Evolutionary conservation across 1,284 basidiomycete species (phyloP).

Genomic region (Bjerkandera adusta): DNA sequence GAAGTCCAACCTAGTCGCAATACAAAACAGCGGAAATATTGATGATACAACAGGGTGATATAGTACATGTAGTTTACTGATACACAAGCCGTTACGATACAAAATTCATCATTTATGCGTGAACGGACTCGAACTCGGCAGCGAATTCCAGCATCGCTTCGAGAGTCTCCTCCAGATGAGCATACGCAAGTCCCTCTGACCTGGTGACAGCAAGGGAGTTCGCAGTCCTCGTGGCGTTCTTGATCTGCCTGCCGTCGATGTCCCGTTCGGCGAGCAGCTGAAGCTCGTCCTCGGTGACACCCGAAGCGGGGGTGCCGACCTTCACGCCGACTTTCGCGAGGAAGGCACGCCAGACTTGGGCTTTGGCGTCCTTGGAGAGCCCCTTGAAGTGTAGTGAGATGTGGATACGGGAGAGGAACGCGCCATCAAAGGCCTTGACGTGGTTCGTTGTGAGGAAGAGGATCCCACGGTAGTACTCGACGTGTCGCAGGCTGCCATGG

Average conservation of each 20-base stretch:
- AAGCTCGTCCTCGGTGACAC: conserved; percentile 39
- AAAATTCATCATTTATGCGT: not conserved
- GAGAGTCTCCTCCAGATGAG: conserved; percentile 53
- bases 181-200: conserved; percentile 40
- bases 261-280: conserved; percentile 42
- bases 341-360: conserved; percentile 57
- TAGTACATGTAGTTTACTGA: too few species aligned
- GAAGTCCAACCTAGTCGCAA: too few species aligned
- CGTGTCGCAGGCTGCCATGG: conserved; percentile 41
- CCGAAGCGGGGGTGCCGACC: conserved; percentile 16
- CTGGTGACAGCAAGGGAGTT: conserved; percentile 51
- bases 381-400: conserved; percentile 59
- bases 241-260: conserved; percentile 62
- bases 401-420: conserved; percentile 68
- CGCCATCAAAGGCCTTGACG: conserved; percentile 61
- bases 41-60: too few species aligned
- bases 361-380: conserved; percentile 45
- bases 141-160: conserved; percentile 61
- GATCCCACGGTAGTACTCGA: conserved; percentile 65
- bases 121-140: conserved; percentile 39
- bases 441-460: conserved; percentile 70
- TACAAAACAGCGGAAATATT: too few species aligned
- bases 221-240: conserved; percentile 61
- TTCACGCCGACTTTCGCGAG: conserved; percentile 41
- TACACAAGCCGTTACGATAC: too few species aligned